phyloP scores from a whole-genome alignment of 2,329 filamentous ascomycete species.

The Rugonectria rugulosa region DNA sequence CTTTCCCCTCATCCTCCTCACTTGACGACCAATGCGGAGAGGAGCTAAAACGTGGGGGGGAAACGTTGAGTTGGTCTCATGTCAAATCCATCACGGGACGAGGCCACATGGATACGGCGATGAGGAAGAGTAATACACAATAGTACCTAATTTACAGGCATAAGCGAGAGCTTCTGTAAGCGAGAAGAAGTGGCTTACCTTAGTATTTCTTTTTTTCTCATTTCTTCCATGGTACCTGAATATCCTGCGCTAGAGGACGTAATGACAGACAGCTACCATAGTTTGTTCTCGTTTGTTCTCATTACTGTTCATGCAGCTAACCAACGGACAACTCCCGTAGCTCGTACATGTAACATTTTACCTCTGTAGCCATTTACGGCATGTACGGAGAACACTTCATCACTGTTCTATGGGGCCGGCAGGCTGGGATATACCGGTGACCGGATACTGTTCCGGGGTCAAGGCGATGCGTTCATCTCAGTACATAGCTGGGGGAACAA shows the following conservation, averaged over 20 bases:
- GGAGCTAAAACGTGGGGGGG: constrained; percentile 15
- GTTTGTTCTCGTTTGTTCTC: too few relatives aligned
- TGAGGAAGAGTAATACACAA: background rate
- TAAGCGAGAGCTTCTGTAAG: too few relatives aligned
- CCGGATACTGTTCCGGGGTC: background rate
- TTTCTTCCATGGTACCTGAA: constrained; percentile 11
- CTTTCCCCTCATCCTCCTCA: background rate
- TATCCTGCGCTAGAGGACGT: constrained; percentile 6
- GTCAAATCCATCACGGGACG: constrained; percentile 10
- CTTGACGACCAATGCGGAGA: constrained; percentile 11
- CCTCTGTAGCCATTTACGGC: background rate
- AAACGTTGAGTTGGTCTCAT: constrained; percentile 10
- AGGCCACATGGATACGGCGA: constrained; percentile 3
- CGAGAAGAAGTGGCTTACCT: too few relatives aligned
- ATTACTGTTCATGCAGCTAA: too few relatives aligned
- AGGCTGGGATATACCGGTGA: background rate
- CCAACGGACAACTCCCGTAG: background rate
- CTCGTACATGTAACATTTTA: background rate
- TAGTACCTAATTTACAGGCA: background rate
- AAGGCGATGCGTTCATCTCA: background rate
- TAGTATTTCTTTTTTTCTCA: background rate
- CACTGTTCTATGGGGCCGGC: background rate
- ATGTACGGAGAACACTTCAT: too few relatives aligned
- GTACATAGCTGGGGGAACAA: background rate
- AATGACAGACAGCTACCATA: constrained; percentile 4